Conservation (phyloP, 768 basidiomycete genomes). For the Gymnopilus dilepis region DNA sequence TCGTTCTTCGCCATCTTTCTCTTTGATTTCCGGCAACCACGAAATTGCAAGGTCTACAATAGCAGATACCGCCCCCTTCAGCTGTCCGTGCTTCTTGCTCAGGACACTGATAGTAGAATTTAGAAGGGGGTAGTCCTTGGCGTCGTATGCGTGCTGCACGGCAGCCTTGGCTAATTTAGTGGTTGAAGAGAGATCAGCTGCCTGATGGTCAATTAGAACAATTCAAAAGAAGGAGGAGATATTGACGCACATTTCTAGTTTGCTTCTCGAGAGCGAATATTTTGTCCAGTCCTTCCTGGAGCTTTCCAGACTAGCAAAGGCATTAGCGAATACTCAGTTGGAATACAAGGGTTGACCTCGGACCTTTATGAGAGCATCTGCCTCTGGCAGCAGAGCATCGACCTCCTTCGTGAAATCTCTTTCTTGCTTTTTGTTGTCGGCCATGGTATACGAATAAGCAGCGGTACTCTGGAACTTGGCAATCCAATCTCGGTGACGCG, state of each 20-base stretch:
- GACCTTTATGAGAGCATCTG: constrained; percentile 74
- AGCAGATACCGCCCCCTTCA: constrained; percentile 88
- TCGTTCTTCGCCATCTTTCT: constrained; percentile 66
- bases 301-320: constrained; percentile 67
- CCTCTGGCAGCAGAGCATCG: constrained; percentile 72
- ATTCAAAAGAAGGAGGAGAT: too few species aligned
- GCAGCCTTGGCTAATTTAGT: constrained; percentile 81
- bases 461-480: constrained; percentile 37
- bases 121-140: constrained; percentile 69
- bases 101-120: constrained; percentile 94
- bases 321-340: constrained; percentile 15
- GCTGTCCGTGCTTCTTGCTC: constrained; percentile 99
- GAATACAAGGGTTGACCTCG: neutral
- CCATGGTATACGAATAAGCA: constrained; percentile 59
- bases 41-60: constrained; percentile 87
- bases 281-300: constrained; percentile 89
- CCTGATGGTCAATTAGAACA: constrained; percentile 50
- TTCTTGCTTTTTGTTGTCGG: constrained; percentile 84
- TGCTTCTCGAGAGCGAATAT: constrained; percentile 92
- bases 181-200: constrained; percentile 92
- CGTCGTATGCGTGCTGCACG: constrained; percentile 72
- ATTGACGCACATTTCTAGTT: constrained; percentile 77
- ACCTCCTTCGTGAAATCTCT: constrained; percentile 89
- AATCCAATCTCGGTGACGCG: constrained; percentile 61
- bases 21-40: constrained; percentile 81